Evolutionary conservation across 1,139 yeast species (phyloP), one percentile per base, ranked within the genome.

Genomic region (Sugiyamaella japonica): DNA sequence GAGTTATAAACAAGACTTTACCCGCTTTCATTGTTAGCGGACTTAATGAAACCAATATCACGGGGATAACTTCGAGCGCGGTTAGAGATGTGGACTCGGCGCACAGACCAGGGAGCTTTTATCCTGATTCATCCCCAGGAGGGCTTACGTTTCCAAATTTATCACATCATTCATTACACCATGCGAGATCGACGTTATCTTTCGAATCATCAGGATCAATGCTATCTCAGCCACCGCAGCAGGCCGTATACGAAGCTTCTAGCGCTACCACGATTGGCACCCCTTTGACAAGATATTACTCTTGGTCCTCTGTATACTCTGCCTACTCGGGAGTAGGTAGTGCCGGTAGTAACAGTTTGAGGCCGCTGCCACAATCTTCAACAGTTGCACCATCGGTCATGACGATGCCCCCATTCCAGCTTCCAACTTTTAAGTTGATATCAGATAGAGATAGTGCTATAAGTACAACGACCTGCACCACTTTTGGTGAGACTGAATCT

Each of bases 401-500:
- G 7, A 9, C 29, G 32, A 25, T 17, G 17, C 44, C 31, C 15
- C 10, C 32, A 6, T n/a, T 9, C 12, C 31, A 23, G 23, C 32
- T n/a, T 7, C 16, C 29, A 10, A 7, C 29, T 25, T 6, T 17
- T 6, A 42, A 42, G n/a, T 13, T 42, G n/a, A n/a, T 28, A 16
- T 38, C 50, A 8, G 50, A 47, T 47, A 47, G 38, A 20, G 50
- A 47, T 28, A 47, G 50, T 23, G 15, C 28, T 16, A 38, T 28
- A 17, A 38, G 50, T 16, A 15, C 34, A 3, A 29, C 34, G 7
- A 29, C 34, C 3, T 29, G 34, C 34, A 29, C 40, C 9, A 37
- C 20, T 25, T 34, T 52, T 3, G 58, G 56, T n/a, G 63, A 60
- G n/a, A 50, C 62, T 3, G 67, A 65, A 47, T 62, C 66, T 1